phyloP scores from a whole-genome alignment of 257 asterid genomes.

The Datura wrightii region DNA sequence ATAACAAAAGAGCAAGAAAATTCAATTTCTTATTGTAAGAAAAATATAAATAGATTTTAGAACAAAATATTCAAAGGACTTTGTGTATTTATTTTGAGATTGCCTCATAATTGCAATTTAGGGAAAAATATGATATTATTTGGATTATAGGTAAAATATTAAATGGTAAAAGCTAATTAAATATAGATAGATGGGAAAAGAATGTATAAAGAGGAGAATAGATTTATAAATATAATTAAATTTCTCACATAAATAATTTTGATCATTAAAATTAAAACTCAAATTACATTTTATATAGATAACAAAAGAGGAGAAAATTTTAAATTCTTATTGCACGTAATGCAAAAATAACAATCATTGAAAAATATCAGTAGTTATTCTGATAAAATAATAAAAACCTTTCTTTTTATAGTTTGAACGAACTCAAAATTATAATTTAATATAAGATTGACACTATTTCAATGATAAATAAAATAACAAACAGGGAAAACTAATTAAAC shows the following conservation, averaged over 20 bases:
- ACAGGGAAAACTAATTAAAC: background rate
- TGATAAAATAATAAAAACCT: background rate
- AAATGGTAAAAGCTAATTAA: background rate
- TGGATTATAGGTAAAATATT: background rate
- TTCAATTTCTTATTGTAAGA: background rate
- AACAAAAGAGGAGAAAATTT: background rate
- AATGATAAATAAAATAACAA: background rate
- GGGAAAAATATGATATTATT: background rate
- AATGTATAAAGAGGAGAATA: background rate
- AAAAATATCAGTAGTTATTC: background rate
- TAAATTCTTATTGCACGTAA: background rate
- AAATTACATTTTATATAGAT: background rate
- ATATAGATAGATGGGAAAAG: background rate
- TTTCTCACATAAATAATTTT: background rate
- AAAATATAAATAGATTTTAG: slow-evolving; percentile 8
- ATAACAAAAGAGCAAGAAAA: background rate
- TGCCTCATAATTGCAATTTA: slow-evolving; percentile 1
- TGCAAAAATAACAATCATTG: background rate
- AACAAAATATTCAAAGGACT: background rate
- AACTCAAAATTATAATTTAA: background rate
- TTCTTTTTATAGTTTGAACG: background rate
- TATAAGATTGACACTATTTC: background rate
- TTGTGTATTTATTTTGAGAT: background rate
- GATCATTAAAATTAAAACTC: background rate
- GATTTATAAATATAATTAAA: background rate